phyloP scores from a whole-genome alignment of 1,284 basidiomycete species.

The Cystobasidium pallidum region DNA sequence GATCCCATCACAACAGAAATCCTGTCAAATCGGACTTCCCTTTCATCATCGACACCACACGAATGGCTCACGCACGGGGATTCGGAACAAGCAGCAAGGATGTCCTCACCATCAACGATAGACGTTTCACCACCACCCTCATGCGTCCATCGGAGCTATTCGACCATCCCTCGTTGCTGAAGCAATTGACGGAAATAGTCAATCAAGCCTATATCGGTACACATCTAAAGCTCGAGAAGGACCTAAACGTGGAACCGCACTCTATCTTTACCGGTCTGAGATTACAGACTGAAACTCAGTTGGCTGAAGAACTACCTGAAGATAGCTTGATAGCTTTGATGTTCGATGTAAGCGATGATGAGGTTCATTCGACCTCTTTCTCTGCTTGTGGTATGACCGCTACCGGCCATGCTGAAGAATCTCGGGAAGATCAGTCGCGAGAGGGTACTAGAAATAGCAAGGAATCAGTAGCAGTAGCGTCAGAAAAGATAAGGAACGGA shows the following conservation, averaged over 20 bases:
- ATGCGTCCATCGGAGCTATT: not conserved
- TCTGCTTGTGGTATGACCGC: too few relatives aligned
- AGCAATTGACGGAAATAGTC: constrained; percentile 2
- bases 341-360: constrained; percentile 14
- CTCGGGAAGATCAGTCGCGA: too few relatives aligned
- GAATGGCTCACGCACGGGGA: not conserved
- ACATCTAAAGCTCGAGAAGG: constrained; percentile 1
- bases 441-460: not conserved
- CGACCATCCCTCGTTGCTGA: not conserved
- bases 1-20: too few relatives aligned
- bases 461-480: not conserved
- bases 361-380: too few relatives aligned
- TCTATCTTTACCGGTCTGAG: constrained; percentile 19
- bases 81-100: not conserved
- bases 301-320: constrained; percentile 9
- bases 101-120: not conserved
- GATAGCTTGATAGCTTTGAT: constrained; percentile 23
- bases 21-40: too few relatives aligned
- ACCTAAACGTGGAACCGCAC: not conserved
- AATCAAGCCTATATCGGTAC: constrained; percentile 29
- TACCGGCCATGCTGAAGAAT: too few relatives aligned
- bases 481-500: not conserved
- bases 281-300: constrained; percentile 1
- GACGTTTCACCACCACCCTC: not conserved
- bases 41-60: too few relatives aligned